Evolutionary conservation across 257 asterid species (phyloP).

Genomic region (Solanum chmielewskii): DNA sequence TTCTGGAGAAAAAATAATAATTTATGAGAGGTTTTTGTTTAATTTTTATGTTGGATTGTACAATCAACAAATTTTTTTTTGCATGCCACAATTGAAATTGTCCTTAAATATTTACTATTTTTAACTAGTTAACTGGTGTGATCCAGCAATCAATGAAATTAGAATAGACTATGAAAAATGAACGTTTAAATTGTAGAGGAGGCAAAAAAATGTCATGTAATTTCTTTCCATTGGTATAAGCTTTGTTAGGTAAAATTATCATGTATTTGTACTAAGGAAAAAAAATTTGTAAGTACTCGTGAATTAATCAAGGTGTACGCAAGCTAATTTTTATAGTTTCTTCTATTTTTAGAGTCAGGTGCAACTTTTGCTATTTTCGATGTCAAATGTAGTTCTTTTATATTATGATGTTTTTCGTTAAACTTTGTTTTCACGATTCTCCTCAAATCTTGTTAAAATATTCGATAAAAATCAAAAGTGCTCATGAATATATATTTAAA

Average conservation of each 20-base stretch:
- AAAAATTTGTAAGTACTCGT: neutral
- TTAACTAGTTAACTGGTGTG: neutral
- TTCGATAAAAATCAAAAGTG: too few relatives aligned
- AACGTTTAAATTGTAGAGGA: neutral
- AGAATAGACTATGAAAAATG: neutral
- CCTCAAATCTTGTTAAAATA: neutral
- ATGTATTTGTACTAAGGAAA: neutral
- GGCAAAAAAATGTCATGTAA: neutral
- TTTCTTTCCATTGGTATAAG: neutral
- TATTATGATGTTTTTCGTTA: neutral
- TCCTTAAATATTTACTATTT: neutral
- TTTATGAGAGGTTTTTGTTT: neutral
- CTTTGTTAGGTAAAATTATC: neutral
- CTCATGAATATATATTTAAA: neutral
- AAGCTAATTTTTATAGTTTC: neutral
- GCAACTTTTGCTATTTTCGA: neutral
- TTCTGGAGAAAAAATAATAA: neutral
- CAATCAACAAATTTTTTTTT: neutral
- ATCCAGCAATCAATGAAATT: neutral
- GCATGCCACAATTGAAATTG: neutral
- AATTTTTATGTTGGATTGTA: neutral
- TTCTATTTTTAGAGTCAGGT: neutral
- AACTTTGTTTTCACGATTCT: neutral
- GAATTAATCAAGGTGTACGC: neutral
- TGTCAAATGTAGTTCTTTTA: neutral